phyloP scores from a whole-genome alignment of 2,329 filamentous ascomycete species.

The Aureobasidium sp. region DNA sequence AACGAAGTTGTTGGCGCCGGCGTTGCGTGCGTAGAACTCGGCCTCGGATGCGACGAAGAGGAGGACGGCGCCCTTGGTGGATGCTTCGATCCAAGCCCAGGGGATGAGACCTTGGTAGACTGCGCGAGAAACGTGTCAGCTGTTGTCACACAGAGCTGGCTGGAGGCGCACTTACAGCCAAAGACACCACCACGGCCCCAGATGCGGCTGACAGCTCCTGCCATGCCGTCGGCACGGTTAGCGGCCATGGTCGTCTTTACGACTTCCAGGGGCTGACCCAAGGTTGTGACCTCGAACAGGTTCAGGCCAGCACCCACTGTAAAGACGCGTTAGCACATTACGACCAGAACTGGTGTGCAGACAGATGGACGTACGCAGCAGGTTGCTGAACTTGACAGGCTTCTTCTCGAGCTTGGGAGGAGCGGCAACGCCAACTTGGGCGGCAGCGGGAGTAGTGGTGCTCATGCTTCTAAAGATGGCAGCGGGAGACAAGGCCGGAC shows the following conservation, averaged over 20 bases:
- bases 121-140: conserved; percentile 33
- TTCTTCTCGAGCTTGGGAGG: conserved; percentile 81
- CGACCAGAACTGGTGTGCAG: background rate
- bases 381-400: conserved; percentile 98
- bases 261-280: conserved; percentile 87
- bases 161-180: conserved; percentile 64
- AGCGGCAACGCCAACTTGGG: conserved; percentile 40
- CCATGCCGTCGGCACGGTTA: conserved; percentile 83
- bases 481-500: conserved; percentile 66
- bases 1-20: conserved; percentile 77
- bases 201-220: conserved; percentile 70
- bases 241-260: conserved; percentile 99
- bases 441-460: conserved; percentile 29
- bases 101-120: conserved; percentile 99
- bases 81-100: conserved; percentile 99
- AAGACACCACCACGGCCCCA: conserved; percentile 89
- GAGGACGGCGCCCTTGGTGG: conserved; percentile 96
- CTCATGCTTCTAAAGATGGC: conserved; percentile 40
- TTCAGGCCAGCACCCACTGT: conserved; percentile 81
- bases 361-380: conserved; percentile 55
- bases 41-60: conserved; percentile 98
- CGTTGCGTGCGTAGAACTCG: conserved; percentile 76
- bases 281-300: conserved; percentile 76
- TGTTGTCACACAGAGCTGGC: background rate
- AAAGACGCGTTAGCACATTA: conserved; percentile 12